These are phyloP conservation scores for Trypanosoma grayi DNA, from an alignment of 208 protist genomes.

Conservation along the genomic window DNA sequence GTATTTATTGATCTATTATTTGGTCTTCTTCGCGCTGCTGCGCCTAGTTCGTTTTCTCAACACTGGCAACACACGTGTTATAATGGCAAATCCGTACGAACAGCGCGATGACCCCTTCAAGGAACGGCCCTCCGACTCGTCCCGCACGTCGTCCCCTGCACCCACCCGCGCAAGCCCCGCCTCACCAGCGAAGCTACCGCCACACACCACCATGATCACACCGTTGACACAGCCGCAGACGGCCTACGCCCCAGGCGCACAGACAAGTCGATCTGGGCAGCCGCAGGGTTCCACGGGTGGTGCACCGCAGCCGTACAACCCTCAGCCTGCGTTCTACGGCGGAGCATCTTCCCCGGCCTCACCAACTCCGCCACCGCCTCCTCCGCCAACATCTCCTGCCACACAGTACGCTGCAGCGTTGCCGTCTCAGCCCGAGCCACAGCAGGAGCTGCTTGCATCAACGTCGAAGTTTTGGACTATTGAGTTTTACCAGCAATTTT, in stretches of 20 bases:
- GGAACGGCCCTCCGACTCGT: constrained; percentile 17
- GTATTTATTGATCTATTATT: constrained; percentile 4
- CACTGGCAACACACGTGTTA: constrained; percentile 1
- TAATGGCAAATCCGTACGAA: constrained; percentile 73
- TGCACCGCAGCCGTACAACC: background rate
- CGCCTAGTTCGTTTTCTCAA: background rate
- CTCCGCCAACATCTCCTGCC: background rate
- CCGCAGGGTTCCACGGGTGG: background rate
- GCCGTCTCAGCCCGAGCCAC: background rate
- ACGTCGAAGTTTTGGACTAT: constrained; percentile 79
- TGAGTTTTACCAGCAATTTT: constrained; percentile 90
- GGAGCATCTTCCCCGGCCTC: background rate
- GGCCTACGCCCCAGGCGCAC: constrained; percentile 6
- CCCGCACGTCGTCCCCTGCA: background rate
- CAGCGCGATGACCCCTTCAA: constrained; percentile 54
- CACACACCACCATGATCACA: constrained; percentile 5
- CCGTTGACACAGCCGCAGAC: constrained; percentile 2
- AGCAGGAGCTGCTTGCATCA: constrained; percentile 1
- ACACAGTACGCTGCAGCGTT: background rate
- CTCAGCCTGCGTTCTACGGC: constrained; percentile 15
- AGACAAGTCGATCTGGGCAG: background rate
- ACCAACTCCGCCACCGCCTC: background rate
- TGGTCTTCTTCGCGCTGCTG: background rate
- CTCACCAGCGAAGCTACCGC: background rate
- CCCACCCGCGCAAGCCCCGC: constrained; percentile 2